Base-by-base conservation (phyloP, 2,329 filamentous ascomycete species). In the Fusarium heterosporum region DNA sequence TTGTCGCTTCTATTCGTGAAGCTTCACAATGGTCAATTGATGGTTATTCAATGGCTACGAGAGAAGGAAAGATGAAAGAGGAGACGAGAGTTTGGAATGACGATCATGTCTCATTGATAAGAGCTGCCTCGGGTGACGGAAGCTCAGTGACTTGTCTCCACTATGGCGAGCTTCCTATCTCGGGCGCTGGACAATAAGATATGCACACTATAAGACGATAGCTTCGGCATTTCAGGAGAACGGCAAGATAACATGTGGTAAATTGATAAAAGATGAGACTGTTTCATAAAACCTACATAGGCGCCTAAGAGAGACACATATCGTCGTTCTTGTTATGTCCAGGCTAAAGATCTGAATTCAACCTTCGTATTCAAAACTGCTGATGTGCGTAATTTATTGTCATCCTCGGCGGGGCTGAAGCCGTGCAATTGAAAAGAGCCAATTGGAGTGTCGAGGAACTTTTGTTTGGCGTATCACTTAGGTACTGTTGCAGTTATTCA, bases 401-500 rank as follows among this genome's bases (percentile, higher is more conserved):
- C 34, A 52, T 34, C 40, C 52, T 51, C 9, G 19, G 55, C 46
- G 45, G 55, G 49, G 59, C 25, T 26, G 30, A 16, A 39, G 17
- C 43, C 46, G 8, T 29, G 26, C 26, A 28, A 6, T 12, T 25
- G 6, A 39, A 26, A 41, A 13, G 34, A 12, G 25, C 36, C 28
- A 32, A 13, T 40, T 25, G 42, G 30, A 55, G 28, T 22, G 49
- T 40, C 34, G 19, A 29, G 48, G 57, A 55, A 61, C 56, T 55
- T 62, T 61, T 61, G 48, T 61, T 40, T 45, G 17, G 26, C 17
- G 9, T 42, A 17, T 53, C 45, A 19, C 28, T 60, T 16, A 22
- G 11, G 7, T 13, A 22, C 22, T 22, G 5, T 62, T 54, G 8
- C 61, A 66, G 10, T 64, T 69, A 74, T 76, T 68, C 74, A 76